Evolutionary conservation across 2,329 filamentous ascomycete species (phyloP), one percentile per base, ranked within the genome.

Genomic region (Lecanicillium sp.): DNA sequence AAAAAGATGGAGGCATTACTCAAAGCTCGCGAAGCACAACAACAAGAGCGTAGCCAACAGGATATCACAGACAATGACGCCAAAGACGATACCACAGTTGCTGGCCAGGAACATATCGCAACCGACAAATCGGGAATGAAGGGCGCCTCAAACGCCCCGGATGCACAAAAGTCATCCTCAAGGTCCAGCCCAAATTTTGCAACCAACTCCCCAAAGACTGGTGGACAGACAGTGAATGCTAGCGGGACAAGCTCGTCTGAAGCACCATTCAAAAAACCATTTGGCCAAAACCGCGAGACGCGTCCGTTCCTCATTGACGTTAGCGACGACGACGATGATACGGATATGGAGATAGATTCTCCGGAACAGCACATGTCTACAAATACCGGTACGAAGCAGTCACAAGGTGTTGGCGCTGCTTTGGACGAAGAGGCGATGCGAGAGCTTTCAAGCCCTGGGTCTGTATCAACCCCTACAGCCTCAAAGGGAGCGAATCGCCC

Each of bases 281-380:
- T 81, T 49, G 75, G 73, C 11, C 75, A 80, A 32, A 68, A 66
- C 33, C 67, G 69, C 17, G 64, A 72, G 37, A 70, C 80, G 17
- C 70, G 78, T 35, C 73, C 73, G 3, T 73, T 94, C 37, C 75
- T 95, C 29, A 94, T 95, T 48, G 78, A 94, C 47, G 81, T 94
- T 29, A 94, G 86, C 53, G 89, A 94, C 6, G 70, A 73, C 28
- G 73, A 78, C 35, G 75, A 78, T 40, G 75, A 80, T 46, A 70
- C 79, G 33, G 78, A 79, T 41, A 83, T 82, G 77, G 80, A 84
- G 25, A 68, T 82, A 17, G 76, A 76, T 18, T 76, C 71, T 33
- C 69, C 67, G 9, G 63, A 59, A 19, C 67, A 71, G 16, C 63
- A 63, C 4, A 49, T 59, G 17, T 53, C 58, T 13, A 51, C 48